Conservation (phyloP, 2,329 filamentous ascomycete genomes). For the Bisporella sp. region DNA sequence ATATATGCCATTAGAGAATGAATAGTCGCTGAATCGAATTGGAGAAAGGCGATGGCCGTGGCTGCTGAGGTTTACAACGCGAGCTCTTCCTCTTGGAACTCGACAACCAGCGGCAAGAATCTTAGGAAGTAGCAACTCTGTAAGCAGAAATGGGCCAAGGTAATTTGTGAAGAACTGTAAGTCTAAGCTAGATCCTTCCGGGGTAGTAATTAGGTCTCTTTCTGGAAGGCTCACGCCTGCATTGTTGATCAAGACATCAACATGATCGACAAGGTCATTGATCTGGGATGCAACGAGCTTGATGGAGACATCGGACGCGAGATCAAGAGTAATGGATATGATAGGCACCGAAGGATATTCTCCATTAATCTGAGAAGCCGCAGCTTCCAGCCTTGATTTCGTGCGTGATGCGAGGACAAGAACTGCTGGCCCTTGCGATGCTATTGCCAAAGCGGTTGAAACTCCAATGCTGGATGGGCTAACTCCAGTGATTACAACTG, state of each 20-base stretch:
- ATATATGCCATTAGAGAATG: conserved; percentile 24
- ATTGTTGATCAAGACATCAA: conserved; percentile 37
- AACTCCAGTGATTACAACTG: conserved; percentile 13
- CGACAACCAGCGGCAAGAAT: background rate
- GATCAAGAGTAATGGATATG: conserved; percentile 19
- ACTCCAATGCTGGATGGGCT: conserved; percentile 11
- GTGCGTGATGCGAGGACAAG: conserved; percentile 17
- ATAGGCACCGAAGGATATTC: background rate
- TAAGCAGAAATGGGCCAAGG: conserved; percentile 22
- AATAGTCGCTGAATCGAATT: conserved; percentile 29
- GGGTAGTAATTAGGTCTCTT: conserved; percentile 13
- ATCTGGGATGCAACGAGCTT: conserved; percentile 33
- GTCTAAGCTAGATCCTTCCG: conserved; percentile 30
- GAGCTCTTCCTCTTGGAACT: conserved; percentile 5
- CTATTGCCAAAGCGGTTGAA: conserved; percentile 10
- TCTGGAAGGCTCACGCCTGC: conserved; percentile 30
- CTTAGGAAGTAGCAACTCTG: conserved; percentile 19
- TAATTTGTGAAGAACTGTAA: conserved; percentile 22
- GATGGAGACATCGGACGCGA: conserved; percentile 33
- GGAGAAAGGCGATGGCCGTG: conserved; percentile 31
- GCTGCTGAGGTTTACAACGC: conserved; percentile 33
- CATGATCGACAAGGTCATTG: conserved; percentile 20
- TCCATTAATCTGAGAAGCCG: conserved; percentile 5
- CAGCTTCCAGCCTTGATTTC: conserved; percentile 8
- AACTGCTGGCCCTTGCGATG: conserved; percentile 13